Conservation (phyloP, 228 moss, liverwort and hornwort genomes). For the Sphagnum fallax region DNA sequence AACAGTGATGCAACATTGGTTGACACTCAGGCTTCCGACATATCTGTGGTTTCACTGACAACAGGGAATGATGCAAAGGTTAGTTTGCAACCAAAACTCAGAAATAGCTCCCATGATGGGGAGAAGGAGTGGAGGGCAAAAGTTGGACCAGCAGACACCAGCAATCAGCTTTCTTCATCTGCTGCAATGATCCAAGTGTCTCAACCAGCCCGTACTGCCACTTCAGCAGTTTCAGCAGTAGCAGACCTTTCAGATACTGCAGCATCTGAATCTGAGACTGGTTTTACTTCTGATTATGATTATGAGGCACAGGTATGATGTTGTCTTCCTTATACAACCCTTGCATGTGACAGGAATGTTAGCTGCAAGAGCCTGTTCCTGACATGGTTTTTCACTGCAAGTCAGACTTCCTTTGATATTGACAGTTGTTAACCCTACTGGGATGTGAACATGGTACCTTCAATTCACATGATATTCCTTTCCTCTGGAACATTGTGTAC, state of each 20-base stretch:
- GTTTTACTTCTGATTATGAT: slow-evolving; percentile 52
- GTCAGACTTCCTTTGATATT: background rate
- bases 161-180: slow-evolving; percentile 16
- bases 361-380: background rate
- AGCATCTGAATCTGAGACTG: slow-evolving; percentile 28
- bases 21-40: slow-evolving; percentile 29
- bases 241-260: slow-evolving; percentile 35
- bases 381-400: background rate
- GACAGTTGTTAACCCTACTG: background rate
- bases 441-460: no score
- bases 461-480: no score
- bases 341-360: background rate
- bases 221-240: slow-evolving; percentile 8
- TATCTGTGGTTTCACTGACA: slow-evolving; percentile 3
- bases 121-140: slow-evolving; percentile 99
- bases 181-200: slow-evolving; percentile 1
- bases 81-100: slow-evolving; percentile 44
- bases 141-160: slow-evolving; percentile 34
- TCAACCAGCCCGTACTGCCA: slow-evolving; percentile 11
- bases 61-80: slow-evolving; percentile 48
- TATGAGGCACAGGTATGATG: slow-evolving; percentile 76
- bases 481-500: no score
- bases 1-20: slow-evolving; percentile 20
- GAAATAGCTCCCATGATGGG: slow-evolving; percentile 65
- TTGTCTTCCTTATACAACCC: background rate